Evolutionary conservation across 176 grass and related monocot genomes (phyloP).

Genomic region (Avena insularis): DNA sequence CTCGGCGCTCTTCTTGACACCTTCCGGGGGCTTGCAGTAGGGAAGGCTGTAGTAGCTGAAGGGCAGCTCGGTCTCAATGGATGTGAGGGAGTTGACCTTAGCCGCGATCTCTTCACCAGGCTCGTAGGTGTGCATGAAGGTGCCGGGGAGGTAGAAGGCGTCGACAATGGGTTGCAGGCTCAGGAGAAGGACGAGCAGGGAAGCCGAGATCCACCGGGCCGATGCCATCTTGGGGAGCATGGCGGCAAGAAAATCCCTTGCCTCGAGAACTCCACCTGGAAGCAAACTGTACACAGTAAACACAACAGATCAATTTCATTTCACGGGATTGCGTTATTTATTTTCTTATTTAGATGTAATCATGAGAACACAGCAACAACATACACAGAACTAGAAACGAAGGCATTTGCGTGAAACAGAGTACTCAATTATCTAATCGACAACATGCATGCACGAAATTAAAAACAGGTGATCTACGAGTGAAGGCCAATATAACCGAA

Average conservation of each 20-base stretch:
- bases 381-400: neutral
- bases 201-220: constrained; percentile 46
- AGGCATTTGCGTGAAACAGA: neutral
- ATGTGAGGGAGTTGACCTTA: constrained; percentile 88
- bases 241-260: neutral
- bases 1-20: constrained; percentile 80
- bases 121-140: constrained; percentile 80
- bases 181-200: constrained; percentile 55
- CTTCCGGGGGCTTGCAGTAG: constrained; percentile 67
- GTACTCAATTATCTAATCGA: neutral
- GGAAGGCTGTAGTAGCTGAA: constrained; percentile 85
- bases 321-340: neutral
- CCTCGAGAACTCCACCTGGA: constrained; percentile 42
- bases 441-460: neutral
- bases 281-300: neutral
- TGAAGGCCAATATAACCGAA: neutral
- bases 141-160: constrained; percentile 80
- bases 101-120: constrained; percentile 47
- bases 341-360: neutral
- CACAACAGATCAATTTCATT: constrained; percentile 8
- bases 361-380: neutral
- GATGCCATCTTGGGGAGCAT: constrained; percentile 47
- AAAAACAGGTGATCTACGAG: neutral
- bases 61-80: constrained; percentile 81
- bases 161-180: constrained; percentile 41